Percentiles rank a stretch among this genome's conserved stretches.
Evolutionary conservation across 2,329 filamentous ascomycete genomes (phyloP).

Genomic region (Mycosphaerella arachidis): DNA sequence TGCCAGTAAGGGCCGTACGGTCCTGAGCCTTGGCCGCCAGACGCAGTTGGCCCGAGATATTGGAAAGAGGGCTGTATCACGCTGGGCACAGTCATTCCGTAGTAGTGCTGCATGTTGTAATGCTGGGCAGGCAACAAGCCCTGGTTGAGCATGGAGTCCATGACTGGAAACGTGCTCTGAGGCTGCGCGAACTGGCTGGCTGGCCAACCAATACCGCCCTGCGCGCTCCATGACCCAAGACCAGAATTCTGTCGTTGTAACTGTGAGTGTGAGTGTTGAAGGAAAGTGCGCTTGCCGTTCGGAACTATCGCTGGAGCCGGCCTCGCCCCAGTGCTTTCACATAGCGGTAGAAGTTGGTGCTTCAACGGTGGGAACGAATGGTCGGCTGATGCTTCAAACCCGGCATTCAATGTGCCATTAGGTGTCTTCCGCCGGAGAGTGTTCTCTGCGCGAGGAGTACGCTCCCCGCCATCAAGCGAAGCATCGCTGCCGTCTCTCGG

Average conservation of each 20-base stretch:
- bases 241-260: conserved; percentile 24
- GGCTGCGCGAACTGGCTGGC: conserved; percentile 18
- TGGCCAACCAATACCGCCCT: conserved; percentile 10
- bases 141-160: conserved; percentile 60
- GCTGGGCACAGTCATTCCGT: conserved; percentile 51
- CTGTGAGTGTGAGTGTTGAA: conserved; percentile 29
- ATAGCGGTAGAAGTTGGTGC: conserved; percentile 70
- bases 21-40: conserved; percentile 52
- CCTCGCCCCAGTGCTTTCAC: conserved; percentile 30
- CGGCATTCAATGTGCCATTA: conserved; percentile 84
- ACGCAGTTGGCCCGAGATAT: conserved; percentile 55
- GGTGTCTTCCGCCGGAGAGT: conserved; percentile 88
- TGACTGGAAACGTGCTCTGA: conserved; percentile 39
- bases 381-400: conserved; percentile 71
- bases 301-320: conserved; percentile 33
- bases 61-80: conserved; percentile 58
- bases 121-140: conserved; percentile 44
- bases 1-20: conserved; percentile 61
- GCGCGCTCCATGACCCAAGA: conserved; percentile 12
- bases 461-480: conserved; percentile 22
- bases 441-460: conserved; percentile 54
- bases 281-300: conserved; percentile 27
- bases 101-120: conserved; percentile 26
- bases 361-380: conserved; percentile 52
- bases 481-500: conserved; percentile 14